Conservation (phyloP, 2,329 filamentous ascomycete genomes). For the Exophiala mesophila region DNA sequence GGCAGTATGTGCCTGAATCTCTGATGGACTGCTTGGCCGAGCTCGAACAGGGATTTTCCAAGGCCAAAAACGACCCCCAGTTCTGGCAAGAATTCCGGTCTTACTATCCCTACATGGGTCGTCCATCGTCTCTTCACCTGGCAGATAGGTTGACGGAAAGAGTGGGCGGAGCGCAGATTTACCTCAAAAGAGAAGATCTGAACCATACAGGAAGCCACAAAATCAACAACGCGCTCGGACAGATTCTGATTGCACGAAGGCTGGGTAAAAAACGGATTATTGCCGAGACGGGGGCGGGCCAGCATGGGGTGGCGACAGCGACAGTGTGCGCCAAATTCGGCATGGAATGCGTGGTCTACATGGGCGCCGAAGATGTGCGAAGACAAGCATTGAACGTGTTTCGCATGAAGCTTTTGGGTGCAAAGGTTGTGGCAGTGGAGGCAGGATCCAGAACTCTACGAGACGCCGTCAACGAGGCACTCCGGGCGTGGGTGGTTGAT, state of each 20-base stretch:
- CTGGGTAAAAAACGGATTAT: slow-evolving; percentile 97
- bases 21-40: slow-evolving; percentile 94
- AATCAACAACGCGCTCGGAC: slow-evolving; percentile 97
- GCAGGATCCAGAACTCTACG: slow-evolving; percentile 78
- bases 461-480: slow-evolving; percentile 89
- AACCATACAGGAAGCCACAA: slow-evolving; percentile 99
- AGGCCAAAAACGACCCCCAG: slow-evolving; percentile 75
- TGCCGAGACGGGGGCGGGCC: slow-evolving; percentile 92
- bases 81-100: slow-evolving; percentile 98
- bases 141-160: slow-evolving; percentile 83
- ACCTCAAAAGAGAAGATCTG: slow-evolving; percentile 94
- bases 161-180: slow-evolving; percentile 90
- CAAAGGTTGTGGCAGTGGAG: slow-evolving; percentile 87
- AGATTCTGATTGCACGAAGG: slow-evolving; percentile 77
- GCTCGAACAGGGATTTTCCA: slow-evolving; percentile 84
- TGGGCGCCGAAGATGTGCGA: slow-evolving; percentile 96
- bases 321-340: slow-evolving; percentile 98
- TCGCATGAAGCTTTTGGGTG: slow-evolving; percentile 93
- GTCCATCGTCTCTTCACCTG: slow-evolving; percentile 84
- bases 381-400: slow-evolving; percentile 97
- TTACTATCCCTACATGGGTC: slow-evolving; percentile 96
- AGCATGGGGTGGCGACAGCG: slow-evolving; percentile 95
- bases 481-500: slow-evolving; percentile 89
- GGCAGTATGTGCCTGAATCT: slow-evolving; percentile 95
- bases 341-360: slow-evolving; percentile 96